phyloP scores from a whole-genome alignment of 2,329 filamentous ascomycete species.

The Karstenula rhodostoma region DNA sequence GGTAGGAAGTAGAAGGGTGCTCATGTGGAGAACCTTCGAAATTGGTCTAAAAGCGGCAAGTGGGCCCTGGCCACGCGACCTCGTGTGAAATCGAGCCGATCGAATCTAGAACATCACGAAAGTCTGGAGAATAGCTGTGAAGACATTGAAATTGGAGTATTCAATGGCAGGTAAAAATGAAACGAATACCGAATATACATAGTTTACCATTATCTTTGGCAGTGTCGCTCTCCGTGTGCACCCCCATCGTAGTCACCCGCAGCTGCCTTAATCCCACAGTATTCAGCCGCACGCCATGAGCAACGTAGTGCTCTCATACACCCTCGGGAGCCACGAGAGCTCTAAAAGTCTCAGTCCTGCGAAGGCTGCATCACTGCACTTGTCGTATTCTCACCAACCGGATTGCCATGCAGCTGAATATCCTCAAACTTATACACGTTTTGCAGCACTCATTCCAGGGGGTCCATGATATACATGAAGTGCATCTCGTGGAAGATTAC shows the following conservation, averaged over 20 bases:
- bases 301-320: too few relatives aligned
- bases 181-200: background rate
- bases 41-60: conserved; percentile 5
- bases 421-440: too few relatives aligned
- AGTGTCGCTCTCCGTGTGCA: too few relatives aligned
- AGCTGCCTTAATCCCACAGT: too few relatives aligned
- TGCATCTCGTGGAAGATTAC: too few relatives aligned
- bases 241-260: too few relatives aligned
- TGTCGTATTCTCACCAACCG: background rate
- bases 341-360: background rate
- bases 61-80: conserved; percentile 5
- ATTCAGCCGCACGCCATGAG: too few relatives aligned
- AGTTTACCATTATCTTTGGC: too few relatives aligned
- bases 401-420: background rate
- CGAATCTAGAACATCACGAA: background rate
- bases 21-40: conserved; percentile 5
- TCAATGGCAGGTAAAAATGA: background rate
- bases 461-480: too few relatives aligned
- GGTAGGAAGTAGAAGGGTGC: background rate
- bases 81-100: conserved; percentile 1
- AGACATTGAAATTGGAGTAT: background rate
- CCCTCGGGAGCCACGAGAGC: too few relatives aligned
- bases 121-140: background rate
- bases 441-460: too few relatives aligned
- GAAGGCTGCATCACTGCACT: background rate